A percentile compares a stretch with the other conserved stretches of the same genome.
These are phyloP conservation scores for Balakata baccata DNA, from an alignment of 345 rosid species.

Conservation along the genomic window DNA sequence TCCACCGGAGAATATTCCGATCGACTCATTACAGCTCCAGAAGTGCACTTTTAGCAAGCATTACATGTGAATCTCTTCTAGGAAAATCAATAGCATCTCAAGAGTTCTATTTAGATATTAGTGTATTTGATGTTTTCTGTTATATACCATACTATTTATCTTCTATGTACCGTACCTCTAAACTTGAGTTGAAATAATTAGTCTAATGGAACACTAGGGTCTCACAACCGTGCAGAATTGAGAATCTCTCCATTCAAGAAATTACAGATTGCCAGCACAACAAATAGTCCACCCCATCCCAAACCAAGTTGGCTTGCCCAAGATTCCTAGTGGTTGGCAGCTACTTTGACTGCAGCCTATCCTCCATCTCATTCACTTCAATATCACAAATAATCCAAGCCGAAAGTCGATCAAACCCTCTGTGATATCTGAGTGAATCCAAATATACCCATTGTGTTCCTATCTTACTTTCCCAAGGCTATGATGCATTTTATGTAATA, in stretches of 20 bases:
- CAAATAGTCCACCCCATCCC: not conserved
- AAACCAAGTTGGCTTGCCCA: not conserved
- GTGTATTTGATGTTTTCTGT: not conserved
- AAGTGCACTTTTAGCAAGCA: conserved; percentile 45
- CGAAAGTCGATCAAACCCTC: not conserved
- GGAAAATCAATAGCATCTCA: not conserved
- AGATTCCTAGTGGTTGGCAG: not conserved
- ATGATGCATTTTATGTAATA: conserved; percentile 18
- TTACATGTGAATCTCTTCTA: conserved; percentile 22
- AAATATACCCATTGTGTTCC: not conserved
- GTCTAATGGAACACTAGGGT: not conserved
- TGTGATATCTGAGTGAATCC: conserved; percentile 3
- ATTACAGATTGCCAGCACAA: not conserved
- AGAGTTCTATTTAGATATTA: not conserved
- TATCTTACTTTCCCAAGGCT: conserved; percentile 8
- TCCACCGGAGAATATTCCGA: conserved; percentile 52
- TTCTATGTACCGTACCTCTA: not conserved
- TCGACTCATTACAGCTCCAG: conserved; percentile 58
- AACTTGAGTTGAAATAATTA: not conserved
- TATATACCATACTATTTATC: not conserved
- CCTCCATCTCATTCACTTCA: conserved; percentile 2
- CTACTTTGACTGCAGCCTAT: not conserved
- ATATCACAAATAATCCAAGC: conserved; percentile 6
- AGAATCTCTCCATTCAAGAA: not conserved
- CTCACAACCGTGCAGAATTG: not conserved